Conservation (phyloP, 352 stramenopile genomes). For the Phytopythium ostracodes region DNA sequence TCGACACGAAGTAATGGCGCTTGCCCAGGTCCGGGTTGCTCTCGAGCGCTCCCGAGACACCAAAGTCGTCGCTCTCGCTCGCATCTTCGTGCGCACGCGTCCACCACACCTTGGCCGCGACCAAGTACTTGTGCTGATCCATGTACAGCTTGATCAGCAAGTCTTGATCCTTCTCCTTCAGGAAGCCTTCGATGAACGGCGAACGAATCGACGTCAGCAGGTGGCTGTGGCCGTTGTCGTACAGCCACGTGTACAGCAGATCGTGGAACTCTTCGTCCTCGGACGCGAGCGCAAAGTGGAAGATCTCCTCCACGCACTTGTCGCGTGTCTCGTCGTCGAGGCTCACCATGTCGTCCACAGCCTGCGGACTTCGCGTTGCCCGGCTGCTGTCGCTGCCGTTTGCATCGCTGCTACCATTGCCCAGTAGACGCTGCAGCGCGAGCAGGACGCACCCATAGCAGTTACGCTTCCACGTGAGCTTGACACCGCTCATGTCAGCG, state of each 20-base stretch:
- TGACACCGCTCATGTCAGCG: conserved; percentile 59
- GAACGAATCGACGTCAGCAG: conserved; percentile 65
- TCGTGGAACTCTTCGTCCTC: conserved; percentile 74
- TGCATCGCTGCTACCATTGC: conserved; percentile 19
- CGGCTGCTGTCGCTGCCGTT: conserved; percentile 8
- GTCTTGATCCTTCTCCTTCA: conserved; percentile 83
- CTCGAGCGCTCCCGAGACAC: conserved; percentile 31
- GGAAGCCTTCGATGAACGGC: conserved; percentile 75
- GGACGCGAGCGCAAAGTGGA: conserved; percentile 67
- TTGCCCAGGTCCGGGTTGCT: conserved; percentile 73
- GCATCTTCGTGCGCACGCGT: conserved; percentile 59
- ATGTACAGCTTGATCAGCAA: conserved; percentile 85
- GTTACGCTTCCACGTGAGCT: conserved; percentile 64
- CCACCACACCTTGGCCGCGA: conserved; percentile 84
- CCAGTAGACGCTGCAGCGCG: conserved; percentile 53
- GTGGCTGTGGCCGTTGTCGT: conserved; percentile 57
- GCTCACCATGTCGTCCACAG: conserved; percentile 70
- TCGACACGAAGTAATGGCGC: conserved; percentile 82
- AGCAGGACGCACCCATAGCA: conserved; percentile 78
- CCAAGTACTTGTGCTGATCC: conserved; percentile 81
- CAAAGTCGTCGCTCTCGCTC: conserved; percentile 34
- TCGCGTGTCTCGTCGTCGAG: conserved; percentile 64
- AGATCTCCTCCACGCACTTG: conserved; percentile 69
- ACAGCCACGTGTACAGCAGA: conserved; percentile 81
- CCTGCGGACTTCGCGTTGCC: conserved; percentile 47